Evolutionary conservation across 352 stramenopile species (phyloP), one percentile per base, ranked within the genome.

Genomic region (Globisporangium perplexum): DNA sequence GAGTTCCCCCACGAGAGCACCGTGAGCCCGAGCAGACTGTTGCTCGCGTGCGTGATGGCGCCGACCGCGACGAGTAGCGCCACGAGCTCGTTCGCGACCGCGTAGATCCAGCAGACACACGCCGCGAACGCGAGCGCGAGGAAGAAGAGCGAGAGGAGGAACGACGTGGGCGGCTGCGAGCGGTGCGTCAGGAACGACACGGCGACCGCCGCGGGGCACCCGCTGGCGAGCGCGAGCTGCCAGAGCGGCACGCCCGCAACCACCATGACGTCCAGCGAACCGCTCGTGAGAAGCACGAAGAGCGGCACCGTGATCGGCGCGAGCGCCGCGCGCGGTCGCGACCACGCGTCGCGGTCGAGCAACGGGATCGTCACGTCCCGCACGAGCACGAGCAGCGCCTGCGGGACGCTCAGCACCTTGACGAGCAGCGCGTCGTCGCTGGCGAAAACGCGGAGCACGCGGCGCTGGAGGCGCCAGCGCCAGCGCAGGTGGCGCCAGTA

Each of bases 71-170:
- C 69, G 11, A 97, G 65, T 24, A 96, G 55, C 14, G 76, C 80
- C 53, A 97, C 80, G 1, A 97, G 55, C 47, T 97, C 89, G 38
- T 75, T 86, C 6, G 90, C 88, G 35, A 97, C 69, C 2, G 82
- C 68, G 65, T 96, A 97, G 61, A 97, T 97, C 92, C 90, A 97
- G 45, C 80, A 80, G 15, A 97, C 86, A 55, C 85, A 96, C 17
- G 92, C 83, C 12, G 76, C 60, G 26, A 96, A 90, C 6, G 74
- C 82, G 22, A 96, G 59, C 8, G 67, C 57, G 38, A 94, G 69
- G 47, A 92, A 73, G n/a, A 86, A 30, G 15, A 73, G 59, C 36
- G 70, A 82, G 41, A 72, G 64, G 36, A 61, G 59, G 5, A 72
- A 36, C 8, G 79, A 86, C 30, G 62, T 73, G 26, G 77, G 82